Percentiles rank a stretch among this genome's conserved stretches.
Conservation (phyloP, 176 grass and related monocot genomes). For the Pharus latifolius region DNA sequence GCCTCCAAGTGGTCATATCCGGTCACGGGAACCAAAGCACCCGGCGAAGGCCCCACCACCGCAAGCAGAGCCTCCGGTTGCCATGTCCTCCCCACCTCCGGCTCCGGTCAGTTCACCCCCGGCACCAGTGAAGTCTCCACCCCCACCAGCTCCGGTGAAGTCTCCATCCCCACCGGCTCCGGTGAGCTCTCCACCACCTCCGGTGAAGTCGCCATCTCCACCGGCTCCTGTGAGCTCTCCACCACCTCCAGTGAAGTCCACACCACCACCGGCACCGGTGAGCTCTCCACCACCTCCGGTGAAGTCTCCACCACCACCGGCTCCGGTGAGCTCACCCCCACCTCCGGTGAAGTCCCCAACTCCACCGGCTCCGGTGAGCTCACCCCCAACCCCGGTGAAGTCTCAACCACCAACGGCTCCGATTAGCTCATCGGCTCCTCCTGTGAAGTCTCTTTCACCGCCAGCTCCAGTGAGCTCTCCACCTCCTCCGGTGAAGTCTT, state of each 20-base stretch:
- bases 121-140: background rate
- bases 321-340: background rate
- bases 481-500: background rate
- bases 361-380: background rate
- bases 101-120: background rate
- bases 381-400: background rate
- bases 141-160: background rate
- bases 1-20: constrained; percentile 1
- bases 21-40: too few species aligned
- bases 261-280: background rate
- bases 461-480: background rate
- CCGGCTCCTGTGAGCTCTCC: background rate
- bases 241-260: background rate
- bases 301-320: background rate
- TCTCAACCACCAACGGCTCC: background rate
- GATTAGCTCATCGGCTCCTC: background rate
- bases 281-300: background rate
- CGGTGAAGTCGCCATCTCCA: background rate
- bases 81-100: background rate
- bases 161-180: background rate
- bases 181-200: background rate
- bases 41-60: too few species aligned
- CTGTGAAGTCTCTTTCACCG: background rate
- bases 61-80: background rate
- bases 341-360: background rate